phyloP scores from a whole-genome alignment of 345 rosid species.

The Hibiscus trionum region DNA sequence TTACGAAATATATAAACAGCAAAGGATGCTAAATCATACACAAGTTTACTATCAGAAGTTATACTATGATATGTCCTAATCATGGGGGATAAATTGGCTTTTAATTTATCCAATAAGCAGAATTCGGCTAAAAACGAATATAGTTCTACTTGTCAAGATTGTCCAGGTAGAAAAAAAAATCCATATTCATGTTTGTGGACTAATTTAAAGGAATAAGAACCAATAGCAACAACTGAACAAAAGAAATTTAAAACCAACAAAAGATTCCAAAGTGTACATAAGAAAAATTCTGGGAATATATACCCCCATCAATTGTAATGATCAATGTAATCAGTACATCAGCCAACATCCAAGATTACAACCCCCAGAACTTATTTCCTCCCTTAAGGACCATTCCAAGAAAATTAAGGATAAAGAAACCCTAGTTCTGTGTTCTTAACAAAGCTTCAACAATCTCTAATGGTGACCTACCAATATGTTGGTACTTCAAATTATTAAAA shows the following conservation, averaged over 20 bases:
- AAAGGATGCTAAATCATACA: too few species aligned
- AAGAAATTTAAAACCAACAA: neutral
- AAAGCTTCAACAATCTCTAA: conserved; percentile 28
- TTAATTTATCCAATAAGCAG: too few species aligned
- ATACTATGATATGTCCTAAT: too few species aligned
- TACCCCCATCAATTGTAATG: neutral
- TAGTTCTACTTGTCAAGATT: too few species aligned
- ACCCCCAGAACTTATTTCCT: conserved; percentile 29
- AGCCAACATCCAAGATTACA: conserved; percentile 13
- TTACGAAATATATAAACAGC: too few species aligned
- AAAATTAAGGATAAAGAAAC: conserved; percentile 30
- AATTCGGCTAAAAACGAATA: too few species aligned
- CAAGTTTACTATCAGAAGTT: too few species aligned
- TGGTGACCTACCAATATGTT: conserved; percentile 14
- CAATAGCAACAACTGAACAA: too few species aligned
- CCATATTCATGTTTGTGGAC: too few species aligned
- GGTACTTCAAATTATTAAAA: neutral
- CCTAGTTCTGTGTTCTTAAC: conserved; percentile 33
- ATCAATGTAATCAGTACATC: conserved; percentile 23
- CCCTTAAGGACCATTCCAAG: conserved; percentile 26
- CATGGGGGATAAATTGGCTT: too few species aligned
- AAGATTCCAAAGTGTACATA: neutral
- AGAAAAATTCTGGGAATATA: neutral
- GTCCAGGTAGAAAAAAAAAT: too few species aligned
- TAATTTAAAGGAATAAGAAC: too few species aligned